These are phyloP conservation scores for Crassisporium funariophilum DNA, from an alignment of 768 basidiomycete species.

Conservation along the genomic window DNA sequence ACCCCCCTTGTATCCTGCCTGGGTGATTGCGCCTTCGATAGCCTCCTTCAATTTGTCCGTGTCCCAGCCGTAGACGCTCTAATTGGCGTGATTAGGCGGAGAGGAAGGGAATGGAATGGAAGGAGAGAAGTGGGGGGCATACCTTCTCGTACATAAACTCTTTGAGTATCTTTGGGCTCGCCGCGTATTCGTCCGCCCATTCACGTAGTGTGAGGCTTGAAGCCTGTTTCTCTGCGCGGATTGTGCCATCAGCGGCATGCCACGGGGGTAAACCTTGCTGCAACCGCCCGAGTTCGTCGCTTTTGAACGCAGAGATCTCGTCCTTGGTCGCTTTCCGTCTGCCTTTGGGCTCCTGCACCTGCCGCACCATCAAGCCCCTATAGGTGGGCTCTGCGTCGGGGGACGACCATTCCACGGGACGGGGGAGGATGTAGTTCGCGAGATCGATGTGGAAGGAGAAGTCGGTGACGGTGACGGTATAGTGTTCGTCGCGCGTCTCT, in stretches of 20 bases:
- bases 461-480: conserved; percentile 58
- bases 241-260: conserved; percentile 18
- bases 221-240: conserved; percentile 6
- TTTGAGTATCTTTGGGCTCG: conserved; percentile 65
- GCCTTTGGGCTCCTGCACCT: conserved; percentile 37
- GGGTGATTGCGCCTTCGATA: conserved; percentile 37
- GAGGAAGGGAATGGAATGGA: neutral
- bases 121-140: neutral
- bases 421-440: conserved; percentile 18
- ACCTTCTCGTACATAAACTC: conserved; percentile 76
- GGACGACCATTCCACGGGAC: conserved; percentile 46
- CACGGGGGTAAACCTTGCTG: conserved; percentile 48
- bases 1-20: conserved; percentile 39
- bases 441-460: conserved; percentile 67
- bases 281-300: conserved; percentile 44
- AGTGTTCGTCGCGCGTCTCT: conserved; percentile 40
- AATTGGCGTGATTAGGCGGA: neutral
- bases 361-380: conserved; percentile 57
- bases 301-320: conserved; percentile 43
- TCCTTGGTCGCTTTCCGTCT: conserved; percentile 41
- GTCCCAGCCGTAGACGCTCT: conserved; percentile 48
- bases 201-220: conserved; percentile 61
- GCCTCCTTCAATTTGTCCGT: conserved; percentile 36
- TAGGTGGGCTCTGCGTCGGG: conserved; percentile 60
- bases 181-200: conserved; percentile 82